Evolutionary conservation across 1,284 basidiomycete species (phyloP), one percentile per base, ranked within the genome.

Genomic region (Bjerkandera adusta): DNA sequence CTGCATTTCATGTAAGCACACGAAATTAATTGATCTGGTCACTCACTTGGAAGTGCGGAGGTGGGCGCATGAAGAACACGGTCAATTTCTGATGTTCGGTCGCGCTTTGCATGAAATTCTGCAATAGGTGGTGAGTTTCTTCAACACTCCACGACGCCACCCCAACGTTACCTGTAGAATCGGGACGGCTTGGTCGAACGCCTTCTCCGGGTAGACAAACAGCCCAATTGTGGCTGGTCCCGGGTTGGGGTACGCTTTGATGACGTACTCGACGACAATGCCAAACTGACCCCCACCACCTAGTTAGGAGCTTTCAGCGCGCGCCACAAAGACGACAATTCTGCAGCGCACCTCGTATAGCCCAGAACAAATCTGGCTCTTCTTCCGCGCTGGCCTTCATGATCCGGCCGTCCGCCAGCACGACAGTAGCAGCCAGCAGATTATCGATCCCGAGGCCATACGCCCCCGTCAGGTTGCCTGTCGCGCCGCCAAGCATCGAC

Each of bases 201-300:
- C 51, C 10, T 46, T 49, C 1, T 52, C 54, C 4, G 52, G 48
- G 43, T 48, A 56, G 5, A 43, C 50, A 24, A 58, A 44, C 8
- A 52, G 38, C 2, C 65, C 63, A 4, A 53, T 45, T 1, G 52
- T 50, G 43, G 52, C 52, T 2, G 64, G 56, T 45, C 54, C 54
- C 45, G 45, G 27, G 34, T 51, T n/a, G 5, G 62, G 63, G 48
- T 60, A 60, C 29, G 63, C 55, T 36, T 60, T 61, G 49, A 72
- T 65, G 1, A 63, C 64, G 42, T 77, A 73, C 32, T 68, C 62
- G 13, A 69, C 70, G 3, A 76, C 70, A 37, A 75, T 58, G n/a
- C 75, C 75, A 55, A 76, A 76, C 53, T 73, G 75, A 27, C 62
- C 59, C 1, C 73, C 74, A 4, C 69, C 75, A 35, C 72, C 74